Evolutionary conservation across 1,284 basidiomycete genomes (phyloP), one percentile per base, ranked within the genome.

Genomic region (Mycosarcoma mackinlayi): DNA sequence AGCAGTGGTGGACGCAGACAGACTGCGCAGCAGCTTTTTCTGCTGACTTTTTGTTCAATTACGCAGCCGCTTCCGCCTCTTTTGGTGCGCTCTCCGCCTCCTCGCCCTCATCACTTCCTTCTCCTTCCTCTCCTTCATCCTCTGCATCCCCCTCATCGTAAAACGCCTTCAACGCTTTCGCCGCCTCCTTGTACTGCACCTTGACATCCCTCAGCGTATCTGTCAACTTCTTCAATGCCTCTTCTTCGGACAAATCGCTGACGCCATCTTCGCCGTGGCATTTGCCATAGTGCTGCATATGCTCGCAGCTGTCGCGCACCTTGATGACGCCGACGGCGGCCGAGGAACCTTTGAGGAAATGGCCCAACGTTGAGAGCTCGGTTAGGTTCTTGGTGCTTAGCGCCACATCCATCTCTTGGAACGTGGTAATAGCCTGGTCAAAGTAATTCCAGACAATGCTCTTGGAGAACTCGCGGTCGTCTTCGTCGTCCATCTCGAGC

Each of bases 281-380:
- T 58, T 85, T 87, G 48, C 93, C 93, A 78, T 91, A 80, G 83
- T 94, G 89, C 84, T 95, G 93, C 82, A 95, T 94, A 84, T 88
- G 88, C 83, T 93, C 92, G 84, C 93, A 95, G 41, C 89, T 89
- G 25, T 85, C 86, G 80, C 92, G 89, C 54, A 97, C 92, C 76
- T 88, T 88, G 69, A 86, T 85, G 37, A 94, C 88, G 33, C 93
- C 93, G 39, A 96, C 87, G 1, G 94, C 92, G 14, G 93, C 93
- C 28, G 92, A 94, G 2, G 93, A 94, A 46, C 93, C 94, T 83
- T 96, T 97, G 80, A 97, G 88, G 84, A 92, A 97, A 84, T 97
- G 94, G 0, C 93, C 94, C 11, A 92, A 86, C 16, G 86, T 85
- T 4, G 91, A 90, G 14, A 96, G 87, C 71, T 88, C 84, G 8